Evolutionary conservation across 1,139 yeast genomes (phyloP).

Genomic region (Taphrina populina): DNA sequence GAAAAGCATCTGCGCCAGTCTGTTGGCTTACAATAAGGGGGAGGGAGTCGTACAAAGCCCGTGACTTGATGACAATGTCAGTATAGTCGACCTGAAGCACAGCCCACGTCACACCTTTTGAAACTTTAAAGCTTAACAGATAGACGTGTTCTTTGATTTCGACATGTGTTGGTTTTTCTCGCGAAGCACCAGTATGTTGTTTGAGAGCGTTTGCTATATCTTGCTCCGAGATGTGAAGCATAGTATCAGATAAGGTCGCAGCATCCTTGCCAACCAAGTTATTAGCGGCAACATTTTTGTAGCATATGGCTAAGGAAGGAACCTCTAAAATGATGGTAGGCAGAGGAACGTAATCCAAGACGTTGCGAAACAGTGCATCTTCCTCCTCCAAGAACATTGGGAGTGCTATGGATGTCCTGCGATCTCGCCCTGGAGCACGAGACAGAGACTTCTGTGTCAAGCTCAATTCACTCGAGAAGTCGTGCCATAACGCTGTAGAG

Average conservation of each 20-base stretch:
- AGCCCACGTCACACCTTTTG: not conserved
- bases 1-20: constrained; percentile 20
- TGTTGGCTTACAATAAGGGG: constrained; percentile 24
- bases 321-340: constrained; percentile 6
- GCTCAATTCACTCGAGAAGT: too few species aligned
- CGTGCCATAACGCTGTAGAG: too few species aligned
- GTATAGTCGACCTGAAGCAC: constrained; percentile 8
- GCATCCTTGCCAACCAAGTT: not conserved
- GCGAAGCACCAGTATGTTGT: not conserved
- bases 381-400: not conserved
- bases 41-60: constrained; percentile 13
- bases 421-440: too few species aligned
- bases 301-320: not conserved
- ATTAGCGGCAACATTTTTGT: constrained; percentile 5
- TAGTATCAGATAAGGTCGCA: not conserved
- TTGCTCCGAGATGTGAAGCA: not conserved
- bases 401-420: too few species aligned
- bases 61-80: constrained; percentile 17
- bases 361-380: constrained; percentile 1
- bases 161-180: not conserved
- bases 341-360: not conserved
- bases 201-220: not conserved
- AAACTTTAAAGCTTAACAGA: not conserved
- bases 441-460: too few species aligned
- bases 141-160: not conserved